phyloP scores from a whole-genome alignment of 1,139 yeast genomes.

The Taphrina pruni region DNA sequence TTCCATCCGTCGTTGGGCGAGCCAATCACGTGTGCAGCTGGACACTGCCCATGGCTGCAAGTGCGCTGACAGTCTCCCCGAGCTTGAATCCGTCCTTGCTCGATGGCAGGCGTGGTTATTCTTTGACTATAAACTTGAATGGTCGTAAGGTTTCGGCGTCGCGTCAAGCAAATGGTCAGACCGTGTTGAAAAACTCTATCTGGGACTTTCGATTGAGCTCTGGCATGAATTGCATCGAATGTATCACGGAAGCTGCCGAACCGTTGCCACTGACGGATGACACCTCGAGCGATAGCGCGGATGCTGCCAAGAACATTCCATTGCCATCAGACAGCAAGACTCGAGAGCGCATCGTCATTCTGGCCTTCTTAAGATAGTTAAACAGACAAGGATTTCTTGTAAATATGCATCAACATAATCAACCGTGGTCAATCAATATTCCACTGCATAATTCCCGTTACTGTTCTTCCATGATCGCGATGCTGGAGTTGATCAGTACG shows the following conservation, averaged over 20 bases:
- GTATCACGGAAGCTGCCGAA: slow-evolving; percentile 35
- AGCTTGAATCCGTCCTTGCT: slow-evolving; percentile 11
- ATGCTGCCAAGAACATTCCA: background rate
- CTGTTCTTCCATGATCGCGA: background rate
- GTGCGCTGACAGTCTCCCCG: slow-evolving; percentile 27
- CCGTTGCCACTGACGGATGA: background rate
- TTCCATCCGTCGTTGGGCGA: slow-evolving; percentile 18
- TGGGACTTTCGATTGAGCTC: slow-evolving; percentile 33
- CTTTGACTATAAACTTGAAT: slow-evolving; percentile 13
- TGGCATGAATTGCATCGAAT: slow-evolving; percentile 36
- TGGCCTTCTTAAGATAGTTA: slow-evolving; percentile 16
- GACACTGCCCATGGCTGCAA: slow-evolving; percentile 38
- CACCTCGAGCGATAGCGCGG: background rate
- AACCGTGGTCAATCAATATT: too few species aligned
- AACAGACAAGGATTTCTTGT: too few species aligned
- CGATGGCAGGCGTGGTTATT: slow-evolving; percentile 20
- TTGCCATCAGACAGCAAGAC: background rate
- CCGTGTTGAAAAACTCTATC: slow-evolving; percentile 17
- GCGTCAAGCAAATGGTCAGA: slow-evolving; percentile 14
- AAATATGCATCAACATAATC: too few species aligned
- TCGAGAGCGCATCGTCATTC: slow-evolving; percentile 12
- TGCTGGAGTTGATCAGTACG: background rate
- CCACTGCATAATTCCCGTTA: too few species aligned
- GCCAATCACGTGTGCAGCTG: slow-evolving; percentile 27
- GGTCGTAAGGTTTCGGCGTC: slow-evolving; percentile 21